phyloP scores from a whole-genome alignment of 768 basidiomycete species.

The Holtermannia corniformis region DNA sequence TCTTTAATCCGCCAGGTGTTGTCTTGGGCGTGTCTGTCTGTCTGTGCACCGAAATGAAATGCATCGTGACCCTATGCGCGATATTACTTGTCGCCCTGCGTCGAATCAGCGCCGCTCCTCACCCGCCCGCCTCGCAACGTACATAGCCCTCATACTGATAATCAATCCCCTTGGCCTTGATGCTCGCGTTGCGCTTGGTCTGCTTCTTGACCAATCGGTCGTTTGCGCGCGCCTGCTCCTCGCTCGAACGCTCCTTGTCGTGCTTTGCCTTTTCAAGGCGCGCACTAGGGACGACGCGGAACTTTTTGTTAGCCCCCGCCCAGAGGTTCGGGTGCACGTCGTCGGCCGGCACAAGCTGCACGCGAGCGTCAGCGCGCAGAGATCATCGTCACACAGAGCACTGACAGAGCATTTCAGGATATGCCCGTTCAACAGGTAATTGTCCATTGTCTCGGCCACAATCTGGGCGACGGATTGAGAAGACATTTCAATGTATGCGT shows the following conservation, averaged over 20 bases:
- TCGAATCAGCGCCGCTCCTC: no score
- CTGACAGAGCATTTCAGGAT: conserved; percentile 66
- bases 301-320: conserved; percentile 94
- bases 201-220: conserved; percentile 68
- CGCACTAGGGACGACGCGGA: conserved; percentile 63
- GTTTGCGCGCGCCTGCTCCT: conserved; percentile 56
- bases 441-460: conserved; percentile 97
- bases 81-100: no score
- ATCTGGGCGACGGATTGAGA: conserved; percentile 83
- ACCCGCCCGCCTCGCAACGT: conserved; percentile 39
- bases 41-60: no score
- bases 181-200: conserved; percentile 62
- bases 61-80: no score
- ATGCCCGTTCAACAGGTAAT: conserved; percentile 90
- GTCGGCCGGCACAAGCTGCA: conserved; percentile 71
- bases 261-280: conserved; percentile 63
- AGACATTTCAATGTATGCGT: conserved; percentile 90
- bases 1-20: neutral
- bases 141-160: conserved; percentile 85
- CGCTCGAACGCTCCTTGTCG: conserved; percentile 66
- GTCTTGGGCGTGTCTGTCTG: no score
- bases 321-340: conserved; percentile 87
- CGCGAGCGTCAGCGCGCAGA: no score
- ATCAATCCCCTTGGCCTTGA: conserved; percentile 70
- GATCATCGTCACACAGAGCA: neutral